These are phyloP conservation scores for Macrolepiota fuliginosa DNA, from an alignment of 768 basidiomycete genomes.

Conservation along the genomic window DNA sequence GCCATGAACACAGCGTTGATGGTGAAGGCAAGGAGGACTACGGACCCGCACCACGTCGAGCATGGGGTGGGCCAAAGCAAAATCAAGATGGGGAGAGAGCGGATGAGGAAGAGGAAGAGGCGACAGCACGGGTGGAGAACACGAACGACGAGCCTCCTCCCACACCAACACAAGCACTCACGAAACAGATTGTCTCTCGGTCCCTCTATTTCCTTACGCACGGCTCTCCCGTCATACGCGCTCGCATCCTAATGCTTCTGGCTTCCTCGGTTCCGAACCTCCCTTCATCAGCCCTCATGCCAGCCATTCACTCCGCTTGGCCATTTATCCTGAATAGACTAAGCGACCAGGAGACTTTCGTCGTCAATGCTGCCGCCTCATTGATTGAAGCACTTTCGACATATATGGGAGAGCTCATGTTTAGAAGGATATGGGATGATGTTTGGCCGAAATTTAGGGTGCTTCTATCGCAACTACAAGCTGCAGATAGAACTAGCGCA, in stretches of 20 bases:
- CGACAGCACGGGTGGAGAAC: slow-evolving; percentile 28
- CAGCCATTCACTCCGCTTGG: slow-evolving; percentile 88
- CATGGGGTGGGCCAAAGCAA: slow-evolving; percentile 46
- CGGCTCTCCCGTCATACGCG: slow-evolving; percentile 79
- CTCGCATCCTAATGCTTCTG: slow-evolving; percentile 76
- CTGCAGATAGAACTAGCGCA: slow-evolving; percentile 65
- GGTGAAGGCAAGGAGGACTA: slow-evolving; percentile 47
- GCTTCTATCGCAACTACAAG: slow-evolving; percentile 59
- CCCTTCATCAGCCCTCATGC: slow-evolving; percentile 72
- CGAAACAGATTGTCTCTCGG: slow-evolving; percentile 82
- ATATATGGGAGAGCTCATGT: slow-evolving; percentile 85
- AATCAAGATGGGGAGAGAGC: slow-evolving; percentile 24
- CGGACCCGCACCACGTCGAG: slow-evolving; percentile 55
- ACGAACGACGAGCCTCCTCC: slow-evolving; percentile 48
- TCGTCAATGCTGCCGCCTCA: slow-evolving; percentile 71
- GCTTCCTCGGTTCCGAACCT: slow-evolving; percentile 71
- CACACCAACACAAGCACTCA: slow-evolving; percentile 72
- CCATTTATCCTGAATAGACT: slow-evolving; percentile 90
- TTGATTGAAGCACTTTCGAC: slow-evolving; percentile 70
- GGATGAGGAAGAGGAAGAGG: slow-evolving; percentile 18
- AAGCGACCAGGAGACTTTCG: slow-evolving; percentile 68
- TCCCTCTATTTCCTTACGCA: slow-evolving; percentile 92
- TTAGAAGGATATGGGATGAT: slow-evolving; percentile 82
- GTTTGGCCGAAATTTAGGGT: slow-evolving; percentile 82
- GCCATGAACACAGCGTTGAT: slow-evolving; percentile 30